A percentile compares a stretch with the other conserved stretches of the same genome.
phyloP scores from a whole-genome alignment of 2,329 filamentous ascomycete genomes.

The Aspergillus tamarii region DNA sequence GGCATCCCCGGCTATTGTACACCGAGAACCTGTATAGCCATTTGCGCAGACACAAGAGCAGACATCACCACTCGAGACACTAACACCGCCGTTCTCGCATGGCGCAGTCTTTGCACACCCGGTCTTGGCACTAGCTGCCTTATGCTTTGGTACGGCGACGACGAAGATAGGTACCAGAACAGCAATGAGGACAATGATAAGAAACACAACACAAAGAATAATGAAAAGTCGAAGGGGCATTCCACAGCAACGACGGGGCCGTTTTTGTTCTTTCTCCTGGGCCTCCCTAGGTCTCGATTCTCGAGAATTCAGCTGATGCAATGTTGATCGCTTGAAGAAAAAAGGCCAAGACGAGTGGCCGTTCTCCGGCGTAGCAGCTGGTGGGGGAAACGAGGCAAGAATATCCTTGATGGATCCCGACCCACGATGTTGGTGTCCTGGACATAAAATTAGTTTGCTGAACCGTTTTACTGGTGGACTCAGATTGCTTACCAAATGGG shows the following conservation, averaged over 20 bases:
- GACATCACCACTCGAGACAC: constrained; percentile 65
- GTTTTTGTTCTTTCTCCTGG: constrained; percentile 25
- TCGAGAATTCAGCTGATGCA: constrained; percentile 35
- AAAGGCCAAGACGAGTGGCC: constrained; percentile 41
- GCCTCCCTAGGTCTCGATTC: constrained; percentile 23
- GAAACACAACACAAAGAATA: constrained; percentile 63
- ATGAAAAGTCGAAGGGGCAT: constrained; percentile 80
- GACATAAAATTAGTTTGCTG: constrained; percentile 1
- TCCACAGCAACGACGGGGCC: constrained; percentile 74
- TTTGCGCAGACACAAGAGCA: constrained; percentile 90
- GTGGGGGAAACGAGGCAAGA: constrained; percentile 66
- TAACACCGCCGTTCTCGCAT: constrained; percentile 81
- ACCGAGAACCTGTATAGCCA: constrained; percentile 73
- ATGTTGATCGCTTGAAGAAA: constrained; percentile 39
- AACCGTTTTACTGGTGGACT: background rate
- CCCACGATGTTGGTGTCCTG: constrained; percentile 36
- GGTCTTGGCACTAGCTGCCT: constrained; percentile 20
- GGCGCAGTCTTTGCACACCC: constrained; percentile 63
- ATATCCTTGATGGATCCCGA: constrained; percentile 66
- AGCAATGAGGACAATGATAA: constrained; percentile 77
- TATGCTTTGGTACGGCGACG: constrained; percentile 60
- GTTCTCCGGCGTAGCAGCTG: constrained; percentile 54
- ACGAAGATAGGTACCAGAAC: constrained; percentile 75
- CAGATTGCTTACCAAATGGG: constrained; percentile 27
- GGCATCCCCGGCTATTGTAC: constrained; percentile 53